A percentile compares a stretch with the other conserved stretches of the same genome.
Conservation (phyloP, 805 yeast species). For the Metschnikowia drakensbergensis region DNA sequence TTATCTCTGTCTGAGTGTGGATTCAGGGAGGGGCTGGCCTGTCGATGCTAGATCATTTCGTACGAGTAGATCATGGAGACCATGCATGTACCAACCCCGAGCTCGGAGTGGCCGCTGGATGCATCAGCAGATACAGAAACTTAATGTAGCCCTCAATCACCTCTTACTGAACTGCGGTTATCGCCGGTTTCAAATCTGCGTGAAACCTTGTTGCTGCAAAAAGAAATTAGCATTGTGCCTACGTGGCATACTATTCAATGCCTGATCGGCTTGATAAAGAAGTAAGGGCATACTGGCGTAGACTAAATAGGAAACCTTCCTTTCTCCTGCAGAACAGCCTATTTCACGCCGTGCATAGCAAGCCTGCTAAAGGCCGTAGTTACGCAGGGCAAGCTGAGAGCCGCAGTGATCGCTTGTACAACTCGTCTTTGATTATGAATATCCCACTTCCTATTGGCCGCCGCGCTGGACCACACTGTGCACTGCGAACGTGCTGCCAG, state of each 20-base stretch:
- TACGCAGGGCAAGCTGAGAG: background rate
- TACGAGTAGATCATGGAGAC: too few species aligned
- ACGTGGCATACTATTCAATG: background rate
- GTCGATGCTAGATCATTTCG: too few species aligned
- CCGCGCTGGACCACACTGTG: background rate
- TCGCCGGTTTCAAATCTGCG: background rate
- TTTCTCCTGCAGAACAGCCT: background rate
- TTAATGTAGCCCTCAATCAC: too few species aligned
- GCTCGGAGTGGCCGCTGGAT: too few species aligned
- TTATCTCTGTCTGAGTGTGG: too few species aligned
- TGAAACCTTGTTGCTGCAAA: background rate
- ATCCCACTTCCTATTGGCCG: conserved; percentile 2
- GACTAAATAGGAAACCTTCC: background rate
- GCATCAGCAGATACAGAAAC: too few species aligned
- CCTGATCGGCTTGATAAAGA: background rate
- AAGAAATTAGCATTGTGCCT: background rate
- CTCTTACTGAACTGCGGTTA: too few species aligned
- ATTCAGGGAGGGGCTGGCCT: too few species aligned
- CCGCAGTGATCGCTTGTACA: background rate
- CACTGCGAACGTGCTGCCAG: conserved; percentile 2
- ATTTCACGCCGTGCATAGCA: background rate
- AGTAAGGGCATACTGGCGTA: background rate
- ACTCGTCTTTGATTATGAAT: conserved; percentile 2
- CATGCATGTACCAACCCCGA: too few species aligned
- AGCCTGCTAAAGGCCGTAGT: too few species aligned